These are phyloP conservation scores for Ceriops decandra DNA, from an alignment of 345 rosid genomes.

Conservation along the genomic window DNA sequence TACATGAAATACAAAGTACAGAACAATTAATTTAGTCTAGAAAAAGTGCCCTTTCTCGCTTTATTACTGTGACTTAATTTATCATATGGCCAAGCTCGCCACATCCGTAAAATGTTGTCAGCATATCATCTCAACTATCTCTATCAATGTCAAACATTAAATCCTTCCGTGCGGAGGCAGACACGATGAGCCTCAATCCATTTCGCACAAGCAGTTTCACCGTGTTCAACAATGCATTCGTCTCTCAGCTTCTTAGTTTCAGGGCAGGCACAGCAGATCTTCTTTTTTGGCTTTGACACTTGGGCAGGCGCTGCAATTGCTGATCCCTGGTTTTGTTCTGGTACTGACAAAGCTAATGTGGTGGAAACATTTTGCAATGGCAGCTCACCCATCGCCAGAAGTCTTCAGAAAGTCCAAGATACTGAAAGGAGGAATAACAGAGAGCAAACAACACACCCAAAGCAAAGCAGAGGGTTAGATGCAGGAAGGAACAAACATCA, in stretches of 20 bases:
- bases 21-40: neutral
- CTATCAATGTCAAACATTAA: slow-evolving; percentile 51
- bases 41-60: slow-evolving; percentile 12
- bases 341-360: slow-evolving; percentile 34
- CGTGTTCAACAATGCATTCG: slow-evolving; percentile 82
- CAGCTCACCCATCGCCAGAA: slow-evolving; percentile 48
- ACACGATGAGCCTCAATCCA: slow-evolving; percentile 91
- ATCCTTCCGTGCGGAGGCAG: slow-evolving; percentile 93
- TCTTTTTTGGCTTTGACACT: slow-evolving; percentile 75
- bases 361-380: slow-evolving; percentile 40
- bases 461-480: too few relatives aligned
- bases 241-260: slow-evolving; percentile 88
- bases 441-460: neutral
- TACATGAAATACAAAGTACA: neutral
- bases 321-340: slow-evolving; percentile 41
- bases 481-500: too few relatives aligned
- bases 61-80: slow-evolving; percentile 17
- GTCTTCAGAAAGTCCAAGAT: neutral
- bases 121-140: slow-evolving; percentile 21
- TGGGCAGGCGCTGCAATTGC: slow-evolving; percentile 20
- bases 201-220: slow-evolving; percentile 81
- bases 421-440: neutral
- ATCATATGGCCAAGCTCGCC: neutral
- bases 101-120: slow-evolving; percentile 20
- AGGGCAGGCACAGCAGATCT: slow-evolving; percentile 91